These are phyloP conservation scores for Suillus paluster DNA, from an alignment of 768 basidiomycete species.

Conservation along the genomic window DNA sequence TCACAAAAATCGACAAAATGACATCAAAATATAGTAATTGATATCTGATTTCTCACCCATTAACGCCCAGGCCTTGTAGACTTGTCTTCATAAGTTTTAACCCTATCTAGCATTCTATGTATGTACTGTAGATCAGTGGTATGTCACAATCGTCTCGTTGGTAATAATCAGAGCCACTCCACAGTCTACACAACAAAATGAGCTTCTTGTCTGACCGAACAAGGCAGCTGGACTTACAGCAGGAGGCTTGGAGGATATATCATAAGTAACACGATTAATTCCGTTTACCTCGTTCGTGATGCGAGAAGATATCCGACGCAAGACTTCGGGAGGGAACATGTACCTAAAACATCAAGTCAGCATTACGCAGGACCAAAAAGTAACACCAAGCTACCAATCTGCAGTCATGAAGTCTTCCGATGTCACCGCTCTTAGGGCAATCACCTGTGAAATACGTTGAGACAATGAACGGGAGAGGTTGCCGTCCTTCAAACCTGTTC, in stretches of 20 bases:
- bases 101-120: neutral
- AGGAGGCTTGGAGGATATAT: slow-evolving; percentile 97
- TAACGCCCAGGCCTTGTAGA: neutral
- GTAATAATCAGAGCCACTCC: slow-evolving; percentile 45
- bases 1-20: too few relatives aligned
- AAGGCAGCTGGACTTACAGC: slow-evolving; percentile 56
- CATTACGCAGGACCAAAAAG: slow-evolving; percentile 23
- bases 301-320: slow-evolving; percentile 90
- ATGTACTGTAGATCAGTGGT: too few relatives aligned
- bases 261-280: slow-evolving; percentile 95
- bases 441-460: slow-evolving; percentile 57
- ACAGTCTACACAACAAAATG: slow-evolving; percentile 38
- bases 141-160: neutral
- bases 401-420: slow-evolving; percentile 99
- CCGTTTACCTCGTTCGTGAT: slow-evolving; percentile 98
- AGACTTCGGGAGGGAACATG: slow-evolving; percentile 90
- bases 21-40: neutral
- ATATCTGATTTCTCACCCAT: neutral
- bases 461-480: slow-evolving; percentile 5
- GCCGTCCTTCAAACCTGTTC: slow-evolving; percentile 67
- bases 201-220: neutral
- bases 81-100: neutral
- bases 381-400: slow-evolving; percentile 69
- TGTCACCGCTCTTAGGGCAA: slow-evolving; percentile 92
- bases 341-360: slow-evolving; percentile 61